Percentiles rank a stretch among this genome's conserved stretches.
Conservation (phyloP, 176 grass and related monocot species). For the Carex myosuroides region DNA sequence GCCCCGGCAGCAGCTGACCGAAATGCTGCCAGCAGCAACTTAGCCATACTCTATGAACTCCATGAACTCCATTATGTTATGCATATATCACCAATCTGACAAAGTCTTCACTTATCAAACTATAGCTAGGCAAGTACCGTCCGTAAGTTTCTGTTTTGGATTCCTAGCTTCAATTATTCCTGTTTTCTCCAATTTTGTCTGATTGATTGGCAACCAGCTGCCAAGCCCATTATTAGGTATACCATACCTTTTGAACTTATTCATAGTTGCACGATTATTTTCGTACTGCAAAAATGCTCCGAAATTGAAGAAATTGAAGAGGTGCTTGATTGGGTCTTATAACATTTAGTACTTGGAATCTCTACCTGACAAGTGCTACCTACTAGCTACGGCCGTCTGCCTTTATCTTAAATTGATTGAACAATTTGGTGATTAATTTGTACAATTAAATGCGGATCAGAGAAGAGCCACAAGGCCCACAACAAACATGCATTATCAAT, state of each 20-base stretch:
- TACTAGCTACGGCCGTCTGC: background rate
- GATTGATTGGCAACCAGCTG: background rate
- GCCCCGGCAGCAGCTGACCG: too few species aligned
- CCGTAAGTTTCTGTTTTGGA: background rate
- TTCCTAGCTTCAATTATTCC: background rate
- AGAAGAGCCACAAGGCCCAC: background rate
- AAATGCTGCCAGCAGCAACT: too few species aligned
- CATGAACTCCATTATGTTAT: background rate
- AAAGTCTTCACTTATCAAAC: background rate
- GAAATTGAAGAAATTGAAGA: background rate
- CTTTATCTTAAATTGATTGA: conserved; percentile 18
- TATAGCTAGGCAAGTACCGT: too few species aligned
- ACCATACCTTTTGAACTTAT: background rate
- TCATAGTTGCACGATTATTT: background rate
- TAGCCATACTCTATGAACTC: too few species aligned
- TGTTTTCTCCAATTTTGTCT: background rate
- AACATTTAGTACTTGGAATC: conserved; percentile 20
- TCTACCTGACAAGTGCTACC: conserved; percentile 19
- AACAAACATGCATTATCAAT: background rate
- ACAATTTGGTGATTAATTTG: conserved; percentile 12
- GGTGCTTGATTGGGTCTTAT: background rate
- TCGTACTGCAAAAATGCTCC: background rate
- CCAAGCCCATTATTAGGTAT: background rate
- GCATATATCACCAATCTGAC: background rate
- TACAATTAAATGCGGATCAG: background rate